Conservation (phyloP, 1,139 yeast genomes). For the Blastobotrys elegans region DNA sequence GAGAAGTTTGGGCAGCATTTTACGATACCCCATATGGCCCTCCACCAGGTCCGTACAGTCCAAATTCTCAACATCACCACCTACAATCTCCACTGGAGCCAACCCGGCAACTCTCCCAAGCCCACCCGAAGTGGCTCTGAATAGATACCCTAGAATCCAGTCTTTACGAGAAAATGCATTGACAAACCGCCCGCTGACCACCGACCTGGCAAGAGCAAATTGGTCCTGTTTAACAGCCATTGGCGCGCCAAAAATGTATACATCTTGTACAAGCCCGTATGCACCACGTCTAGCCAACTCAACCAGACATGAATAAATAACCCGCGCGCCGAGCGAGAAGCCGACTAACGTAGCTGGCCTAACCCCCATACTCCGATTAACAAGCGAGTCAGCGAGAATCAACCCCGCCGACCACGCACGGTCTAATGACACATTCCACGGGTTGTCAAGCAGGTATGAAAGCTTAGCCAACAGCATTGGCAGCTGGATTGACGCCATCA, state of each 20-base stretch:
- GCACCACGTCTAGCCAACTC: slow-evolving; percentile 86
- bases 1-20: slow-evolving; percentile 80
- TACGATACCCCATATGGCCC: slow-evolving; percentile 96
- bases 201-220: slow-evolving; percentile 72
- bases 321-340: slow-evolving; percentile 89
- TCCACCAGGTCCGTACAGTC: slow-evolving; percentile 84
- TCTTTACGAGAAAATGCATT: slow-evolving; percentile 91
- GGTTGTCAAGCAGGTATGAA: slow-evolving; percentile 87
- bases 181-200: slow-evolving; percentile 84
- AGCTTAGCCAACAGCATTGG: slow-evolving; percentile 90
- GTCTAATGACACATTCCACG: slow-evolving; percentile 96
- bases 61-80: slow-evolving; percentile 72
- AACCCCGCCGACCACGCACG: slow-evolving; percentile 97
- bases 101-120: slow-evolving; percentile 85
- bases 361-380: slow-evolving; percentile 83
- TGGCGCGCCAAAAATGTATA: slow-evolving; percentile 84
- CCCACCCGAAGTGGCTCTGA: slow-evolving; percentile 95
- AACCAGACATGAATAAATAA: slow-evolving; percentile 82
- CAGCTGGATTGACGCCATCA: slow-evolving; percentile 92
- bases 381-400: slow-evolving; percentile 83
- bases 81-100: slow-evolving; percentile 57
- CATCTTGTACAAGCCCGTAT: slow-evolving; percentile 84
- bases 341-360: slow-evolving; percentile 92
- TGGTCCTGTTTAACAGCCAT: slow-evolving; percentile 75
- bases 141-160: slow-evolving; percentile 93